Conservation (phyloP, 73 alveolate species). For the Symbiodinium natans region DNA sequence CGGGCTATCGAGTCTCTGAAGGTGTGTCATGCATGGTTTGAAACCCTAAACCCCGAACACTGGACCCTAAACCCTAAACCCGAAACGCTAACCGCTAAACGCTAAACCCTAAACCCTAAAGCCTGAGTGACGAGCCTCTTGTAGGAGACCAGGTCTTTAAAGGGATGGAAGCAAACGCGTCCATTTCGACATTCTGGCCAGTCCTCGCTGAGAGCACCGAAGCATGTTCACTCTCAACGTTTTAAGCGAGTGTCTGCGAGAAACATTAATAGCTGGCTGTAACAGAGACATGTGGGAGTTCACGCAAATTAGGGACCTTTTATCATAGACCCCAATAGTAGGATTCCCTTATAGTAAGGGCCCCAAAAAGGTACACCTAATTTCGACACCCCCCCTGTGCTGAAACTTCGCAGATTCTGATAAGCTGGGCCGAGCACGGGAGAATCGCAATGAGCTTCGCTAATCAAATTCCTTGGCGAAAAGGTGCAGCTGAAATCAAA, state of each 20-base stretch:
- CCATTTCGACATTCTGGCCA: slow-evolving; percentile 91
- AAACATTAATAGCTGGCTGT: too few relatives aligned
- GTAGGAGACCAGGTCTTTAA: slow-evolving; percentile 72
- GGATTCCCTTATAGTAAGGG: too few relatives aligned
- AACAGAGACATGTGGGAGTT: too few relatives aligned
- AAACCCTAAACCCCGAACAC: neutral
- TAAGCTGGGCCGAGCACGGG: neutral
- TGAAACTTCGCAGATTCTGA: too few relatives aligned
- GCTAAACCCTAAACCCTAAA: neutral
- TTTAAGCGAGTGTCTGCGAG: too few relatives aligned
- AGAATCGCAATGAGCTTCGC: slow-evolving; percentile 83
- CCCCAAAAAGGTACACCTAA: too few relatives aligned
- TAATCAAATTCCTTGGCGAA: slow-evolving; percentile 14
- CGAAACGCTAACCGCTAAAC: too few relatives aligned
- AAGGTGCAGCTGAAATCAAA: too few relatives aligned
- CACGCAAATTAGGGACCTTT: too few relatives aligned
- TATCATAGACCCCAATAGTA: too few relatives aligned
- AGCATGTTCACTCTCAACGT: too few relatives aligned
- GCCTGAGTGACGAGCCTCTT: neutral
- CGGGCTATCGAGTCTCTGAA: neutral
- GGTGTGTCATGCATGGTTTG: neutral
- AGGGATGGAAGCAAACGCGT: slow-evolving; percentile 65
- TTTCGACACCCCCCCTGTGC: too few relatives aligned
- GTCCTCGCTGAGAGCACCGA: neutral
- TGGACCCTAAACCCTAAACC: neutral